These are phyloP conservation scores for Hypoxylon rubiginosum DNA, from an alignment of 2,329 filamentous ascomycete genomes.

Conservation along the genomic window DNA sequence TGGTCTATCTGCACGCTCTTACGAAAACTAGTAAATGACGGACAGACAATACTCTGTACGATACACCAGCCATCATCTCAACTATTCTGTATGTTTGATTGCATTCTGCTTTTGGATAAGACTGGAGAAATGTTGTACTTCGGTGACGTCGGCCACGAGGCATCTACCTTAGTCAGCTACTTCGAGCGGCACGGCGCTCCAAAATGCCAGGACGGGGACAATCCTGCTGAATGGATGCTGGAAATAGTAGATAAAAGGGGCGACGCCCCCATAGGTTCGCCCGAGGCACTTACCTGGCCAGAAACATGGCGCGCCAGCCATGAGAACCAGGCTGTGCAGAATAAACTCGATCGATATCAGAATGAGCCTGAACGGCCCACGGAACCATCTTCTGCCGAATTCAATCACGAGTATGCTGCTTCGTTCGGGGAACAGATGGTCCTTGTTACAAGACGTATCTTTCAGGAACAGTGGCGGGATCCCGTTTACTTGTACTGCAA, in stretches of 20 bases:
- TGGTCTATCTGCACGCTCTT: conserved; percentile 89
- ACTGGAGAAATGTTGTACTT: conserved; percentile 83
- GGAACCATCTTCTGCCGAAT: too few relatives aligned
- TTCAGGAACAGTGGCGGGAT: conserved; percentile 32
- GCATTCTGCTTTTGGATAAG: conserved; percentile 78
- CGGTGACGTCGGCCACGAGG: conserved; percentile 78
- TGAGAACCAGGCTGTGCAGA: too few relatives aligned
- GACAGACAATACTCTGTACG: conserved; percentile 89
- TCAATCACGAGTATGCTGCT: too few relatives aligned
- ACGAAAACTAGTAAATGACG: conserved; percentile 85
- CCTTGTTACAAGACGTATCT: conserved; percentile 21
- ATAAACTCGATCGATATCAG: too few relatives aligned
- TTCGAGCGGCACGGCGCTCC: conserved; percentile 77
- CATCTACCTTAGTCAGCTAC: conserved; percentile 74
- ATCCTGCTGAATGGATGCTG: conserved; percentile 85
- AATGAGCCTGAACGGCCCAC: too few relatives aligned
- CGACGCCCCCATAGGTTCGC: too few relatives aligned
- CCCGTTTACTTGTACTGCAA: conserved; percentile 34
- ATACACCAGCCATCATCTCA: conserved; percentile 95
- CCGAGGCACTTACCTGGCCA: too few relatives aligned
- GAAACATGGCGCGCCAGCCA: too few relatives aligned
- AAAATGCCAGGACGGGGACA: conserved; percentile 72
- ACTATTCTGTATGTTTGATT: conserved; percentile 88
- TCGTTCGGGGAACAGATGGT: conserved; percentile 68
- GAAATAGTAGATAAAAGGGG: too few relatives aligned